These are phyloP conservation scores for Ceratobasidium sp. DNA, from an alignment of 1,284 basidiomycete species.

Conservation along the genomic window DNA sequence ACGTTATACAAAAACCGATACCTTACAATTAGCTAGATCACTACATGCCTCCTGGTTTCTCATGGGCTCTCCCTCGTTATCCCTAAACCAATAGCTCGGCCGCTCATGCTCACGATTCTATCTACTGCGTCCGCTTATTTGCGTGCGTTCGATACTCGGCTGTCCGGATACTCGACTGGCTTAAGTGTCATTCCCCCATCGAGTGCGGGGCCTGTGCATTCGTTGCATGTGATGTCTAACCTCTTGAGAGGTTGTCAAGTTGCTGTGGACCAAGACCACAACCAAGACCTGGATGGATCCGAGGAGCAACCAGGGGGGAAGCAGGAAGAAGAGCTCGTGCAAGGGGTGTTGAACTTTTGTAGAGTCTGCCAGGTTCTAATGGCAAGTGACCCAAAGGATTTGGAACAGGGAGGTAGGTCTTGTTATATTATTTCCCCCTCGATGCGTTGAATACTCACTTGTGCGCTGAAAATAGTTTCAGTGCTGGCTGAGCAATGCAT, in stretches of 20 bases:
- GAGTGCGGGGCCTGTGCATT: slow-evolving; percentile 55
- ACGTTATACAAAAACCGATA: slow-evolving; percentile 33
- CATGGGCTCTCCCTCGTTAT: slow-evolving; percentile 60
- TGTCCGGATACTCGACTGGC: slow-evolving; percentile 61
- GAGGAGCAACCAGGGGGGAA: slow-evolving; percentile 45
- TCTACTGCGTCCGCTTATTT: slow-evolving; percentile 60
- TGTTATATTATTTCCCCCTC: not conserved
- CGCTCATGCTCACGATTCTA: slow-evolving; percentile 59
- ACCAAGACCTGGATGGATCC: slow-evolving; percentile 55
- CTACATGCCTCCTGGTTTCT: slow-evolving; percentile 67
- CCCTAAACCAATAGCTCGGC: slow-evolving; percentile 56
- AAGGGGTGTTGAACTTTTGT: slow-evolving; percentile 64
- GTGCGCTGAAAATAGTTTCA: not conserved
- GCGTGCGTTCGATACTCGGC: slow-evolving; percentile 57
- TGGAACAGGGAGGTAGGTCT: slow-evolving; percentile 34
- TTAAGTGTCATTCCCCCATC: slow-evolving; percentile 58
- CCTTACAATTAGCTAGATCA: slow-evolving; percentile 61
- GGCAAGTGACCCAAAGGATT: slow-evolving; percentile 20
- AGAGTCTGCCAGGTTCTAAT: slow-evolving; percentile 57
- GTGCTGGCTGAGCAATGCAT: slow-evolving; percentile 12
- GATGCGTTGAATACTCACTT: not conserved
- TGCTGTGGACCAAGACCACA: slow-evolving; percentile 69
- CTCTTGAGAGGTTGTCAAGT: slow-evolving; percentile 71
- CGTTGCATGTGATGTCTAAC: slow-evolving; percentile 64
- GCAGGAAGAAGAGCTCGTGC: slow-evolving; percentile 55